A percentile compares a stretch with the other conserved stretches of the same genome.
Evolutionary conservation across 2,329 filamentous ascomycete species (phyloP).

Genomic region (Dryadomyces sulphureus): DNA sequence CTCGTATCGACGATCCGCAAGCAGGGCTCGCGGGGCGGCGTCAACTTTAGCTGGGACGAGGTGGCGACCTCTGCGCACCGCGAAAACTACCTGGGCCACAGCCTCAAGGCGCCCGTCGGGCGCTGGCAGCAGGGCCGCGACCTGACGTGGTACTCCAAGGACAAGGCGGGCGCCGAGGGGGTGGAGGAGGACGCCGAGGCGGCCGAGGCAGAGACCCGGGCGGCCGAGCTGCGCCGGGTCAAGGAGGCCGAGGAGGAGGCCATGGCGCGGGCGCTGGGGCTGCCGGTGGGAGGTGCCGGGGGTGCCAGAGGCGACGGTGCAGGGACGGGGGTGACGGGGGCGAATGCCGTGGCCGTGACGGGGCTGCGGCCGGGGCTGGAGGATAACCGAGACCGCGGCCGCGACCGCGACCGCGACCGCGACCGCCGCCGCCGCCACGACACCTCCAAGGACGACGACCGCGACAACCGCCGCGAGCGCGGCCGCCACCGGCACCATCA

Average conservation of each 20-base stretch:
- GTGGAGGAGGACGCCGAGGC: constrained; percentile 16
- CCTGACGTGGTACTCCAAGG: constrained; percentile 49
- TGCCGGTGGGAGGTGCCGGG: constrained; percentile 33
- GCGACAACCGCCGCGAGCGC: neutral
- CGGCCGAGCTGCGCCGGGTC: constrained; percentile 64
- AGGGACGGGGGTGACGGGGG: constrained; percentile 25
- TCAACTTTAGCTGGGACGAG: constrained; percentile 94
- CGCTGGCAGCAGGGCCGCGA: constrained; percentile 75
- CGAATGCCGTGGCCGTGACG: constrained; percentile 43
- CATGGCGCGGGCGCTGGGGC: constrained; percentile 65
- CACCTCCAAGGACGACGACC: neutral
- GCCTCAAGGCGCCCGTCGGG: constrained; percentile 79
- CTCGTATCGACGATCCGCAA: constrained; percentile 86
- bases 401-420: constrained; percentile 9
- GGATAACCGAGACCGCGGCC: neutral
- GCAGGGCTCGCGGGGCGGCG: constrained; percentile 76
- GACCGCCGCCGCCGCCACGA: constrained; percentile 16
- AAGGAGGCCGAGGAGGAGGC: constrained; percentile 93
- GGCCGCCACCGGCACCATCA: neutral
- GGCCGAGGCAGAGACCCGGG: constrained; percentile 30
- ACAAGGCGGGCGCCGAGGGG: constrained; percentile 16
- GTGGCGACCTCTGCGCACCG: constrained; percentile 77
- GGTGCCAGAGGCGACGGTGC: constrained; percentile 29
- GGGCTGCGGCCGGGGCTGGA: constrained; percentile 1
- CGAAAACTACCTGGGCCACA: constrained; percentile 83